phyloP scores from a whole-genome alignment of 2,329 filamentous ascomycete species.

The Claviceps capensis region DNA sequence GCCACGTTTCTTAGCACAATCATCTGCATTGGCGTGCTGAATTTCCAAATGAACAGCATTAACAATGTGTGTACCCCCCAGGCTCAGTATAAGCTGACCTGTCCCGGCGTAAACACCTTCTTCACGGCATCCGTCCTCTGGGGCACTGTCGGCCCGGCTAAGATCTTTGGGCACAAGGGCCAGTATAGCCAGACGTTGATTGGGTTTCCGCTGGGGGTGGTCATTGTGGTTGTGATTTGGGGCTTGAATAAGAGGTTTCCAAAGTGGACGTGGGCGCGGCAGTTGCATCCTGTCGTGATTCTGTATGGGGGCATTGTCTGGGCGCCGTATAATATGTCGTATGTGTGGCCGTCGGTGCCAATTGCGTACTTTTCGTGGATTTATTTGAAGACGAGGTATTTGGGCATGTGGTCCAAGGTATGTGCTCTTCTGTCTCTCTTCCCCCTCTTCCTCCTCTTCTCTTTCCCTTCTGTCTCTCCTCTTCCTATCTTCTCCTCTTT shows the following conservation, averaged over 20 bases:
- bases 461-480: not conserved
- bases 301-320: conserved; percentile 32
- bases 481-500: not conserved
- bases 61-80: conserved; percentile 32
- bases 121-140: conserved; percentile 43
- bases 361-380: conserved; percentile 39
- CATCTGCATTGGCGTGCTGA: conserved; percentile 34
- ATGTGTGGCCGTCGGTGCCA: conserved; percentile 37
- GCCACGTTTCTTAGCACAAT: conserved; percentile 41
- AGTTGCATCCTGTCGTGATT: conserved; percentile 34
- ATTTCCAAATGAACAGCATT: conserved; percentile 36
- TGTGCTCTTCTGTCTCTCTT: not conserved
- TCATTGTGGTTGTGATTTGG: conserved; percentile 30
- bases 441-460: not conserved
- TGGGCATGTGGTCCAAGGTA: conserved; percentile 39
- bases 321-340: conserved; percentile 38
- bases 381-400: conserved; percentile 33
- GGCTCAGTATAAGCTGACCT: conserved; percentile 35
- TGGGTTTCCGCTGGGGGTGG: conserved; percentile 36
- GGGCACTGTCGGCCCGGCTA: conserved; percentile 38
- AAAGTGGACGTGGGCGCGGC: conserved; percentile 25
- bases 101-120: conserved; percentile 39
- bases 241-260: conserved; percentile 25
- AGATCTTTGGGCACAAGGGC: conserved; percentile 34
- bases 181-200: conserved; percentile 34